Evolutionary conservation across 371 early-diverging fungal species (phyloP).

Genomic region (Chytridiales sp.): DNA sequence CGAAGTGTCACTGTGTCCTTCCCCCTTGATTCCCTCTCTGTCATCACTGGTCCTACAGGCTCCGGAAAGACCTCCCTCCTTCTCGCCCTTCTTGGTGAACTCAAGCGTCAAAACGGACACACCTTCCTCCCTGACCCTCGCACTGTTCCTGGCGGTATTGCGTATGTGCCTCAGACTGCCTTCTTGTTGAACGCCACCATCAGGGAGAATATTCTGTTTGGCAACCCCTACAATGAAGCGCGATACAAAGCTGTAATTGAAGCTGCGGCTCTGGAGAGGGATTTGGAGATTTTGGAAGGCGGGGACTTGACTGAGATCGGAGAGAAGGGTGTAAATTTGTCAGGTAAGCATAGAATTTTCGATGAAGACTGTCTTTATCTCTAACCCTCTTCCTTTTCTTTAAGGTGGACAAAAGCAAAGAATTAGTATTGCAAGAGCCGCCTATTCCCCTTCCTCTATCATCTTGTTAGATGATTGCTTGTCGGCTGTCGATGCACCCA

Average conservation of each 20-base stretch:
- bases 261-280: constrained; percentile 68
- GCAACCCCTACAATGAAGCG: constrained; percentile 44
- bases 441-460: constrained; percentile 28
- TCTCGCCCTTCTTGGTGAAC: constrained; percentile 61
- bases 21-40: constrained; percentile 59
- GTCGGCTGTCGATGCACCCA: constrained; percentile 81
- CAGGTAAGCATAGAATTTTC: too few species aligned
- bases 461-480: constrained; percentile 52
- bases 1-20: constrained; percentile 44
- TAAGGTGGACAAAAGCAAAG: constrained; percentile 68
- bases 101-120: constrained; percentile 27
- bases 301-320: constrained; percentile 78
- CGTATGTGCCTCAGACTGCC: constrained; percentile 54
- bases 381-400: too few species aligned
- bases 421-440: constrained; percentile 54
- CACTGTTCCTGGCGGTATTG: constrained; percentile 27
- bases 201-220: constrained; percentile 60
- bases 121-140: constrained; percentile 29
- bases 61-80: constrained; percentile 74
- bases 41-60: constrained; percentile 66
- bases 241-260: constrained; percentile 44
- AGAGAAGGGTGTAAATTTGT: constrained; percentile 68
- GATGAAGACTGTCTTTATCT: too few species aligned
- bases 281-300: constrained; percentile 74
- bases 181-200: constrained; percentile 57